Evolutionary conservation across 257 asterid species (phyloP).

Genomic region (Nicotiana undulata): DNA sequence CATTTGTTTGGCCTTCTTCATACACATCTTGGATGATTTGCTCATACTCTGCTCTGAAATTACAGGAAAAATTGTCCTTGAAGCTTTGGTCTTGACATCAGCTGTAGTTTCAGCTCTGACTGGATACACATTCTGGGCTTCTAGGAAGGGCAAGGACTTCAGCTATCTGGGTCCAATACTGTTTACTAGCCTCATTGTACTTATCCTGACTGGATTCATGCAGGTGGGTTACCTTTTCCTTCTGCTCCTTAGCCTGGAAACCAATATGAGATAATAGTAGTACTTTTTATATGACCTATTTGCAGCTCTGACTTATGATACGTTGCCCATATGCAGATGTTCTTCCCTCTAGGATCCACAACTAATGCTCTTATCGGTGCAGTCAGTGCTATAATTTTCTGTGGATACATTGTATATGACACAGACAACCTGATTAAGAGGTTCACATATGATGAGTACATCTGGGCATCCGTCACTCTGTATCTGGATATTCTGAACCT

Average conservation of each 20-base stretch:
- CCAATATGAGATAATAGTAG: background rate
- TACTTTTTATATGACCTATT: background rate
- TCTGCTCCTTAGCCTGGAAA: background rate
- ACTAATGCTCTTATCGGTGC: slow-evolving; percentile 64
- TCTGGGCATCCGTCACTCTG: slow-evolving; percentile 98
- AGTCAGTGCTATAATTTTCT: slow-evolving; percentile 79
- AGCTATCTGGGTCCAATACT: slow-evolving; percentile 89
- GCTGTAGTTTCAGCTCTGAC: slow-evolving; percentile 87
- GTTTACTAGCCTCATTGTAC: slow-evolving; percentile 81
- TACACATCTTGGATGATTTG: background rate
- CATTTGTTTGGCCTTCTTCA: background rate
- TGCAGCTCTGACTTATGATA: background rate
- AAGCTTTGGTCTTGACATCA: slow-evolving; percentile 87
- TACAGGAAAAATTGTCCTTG: slow-evolving; percentile 84
- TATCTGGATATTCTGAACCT: slow-evolving; percentile 87
- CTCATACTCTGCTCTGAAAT: background rate
- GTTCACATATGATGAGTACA: slow-evolving; percentile 85
- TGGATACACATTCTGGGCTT: slow-evolving; percentile 98
- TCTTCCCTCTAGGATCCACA: slow-evolving; percentile 88
- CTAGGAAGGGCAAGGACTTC: slow-evolving; percentile 96
- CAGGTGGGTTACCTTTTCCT: slow-evolving; percentile 38
- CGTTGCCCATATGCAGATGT: slow-evolving; percentile 37
- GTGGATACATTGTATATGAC: slow-evolving; percentile 82
- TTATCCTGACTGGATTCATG: slow-evolving; percentile 72
- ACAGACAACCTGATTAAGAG: slow-evolving; percentile 95